Percentiles rank a stretch among this genome's conserved stretches.
phyloP scores from a whole-genome alignment of 306 rosid species.

The Crotalaria pallida region DNA sequence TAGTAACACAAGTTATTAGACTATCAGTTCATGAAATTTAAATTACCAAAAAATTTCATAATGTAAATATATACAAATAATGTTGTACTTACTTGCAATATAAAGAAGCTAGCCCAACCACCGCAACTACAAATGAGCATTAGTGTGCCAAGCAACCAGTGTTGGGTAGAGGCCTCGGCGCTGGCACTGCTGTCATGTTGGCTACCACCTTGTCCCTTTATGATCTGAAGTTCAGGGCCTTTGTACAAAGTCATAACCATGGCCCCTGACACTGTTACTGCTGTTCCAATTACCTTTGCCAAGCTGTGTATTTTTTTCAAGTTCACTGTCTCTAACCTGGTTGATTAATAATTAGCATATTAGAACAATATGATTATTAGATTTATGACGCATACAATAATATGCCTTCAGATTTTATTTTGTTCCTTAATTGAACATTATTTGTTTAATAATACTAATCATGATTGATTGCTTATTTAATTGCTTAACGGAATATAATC shows the following conservation, averaged over 20 bases:
- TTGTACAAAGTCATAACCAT: constrained; percentile 95
- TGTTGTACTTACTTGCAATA: constrained; percentile 53
- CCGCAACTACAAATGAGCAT: constrained; percentile 64
- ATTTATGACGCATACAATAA: not conserved
- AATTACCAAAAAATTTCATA: not conserved
- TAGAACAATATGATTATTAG: not conserved
- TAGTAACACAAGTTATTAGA: not conserved
- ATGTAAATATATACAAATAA: not conserved
- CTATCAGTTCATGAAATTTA: not conserved
- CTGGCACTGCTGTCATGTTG: constrained; percentile 22
- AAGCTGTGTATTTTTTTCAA: constrained; percentile 60
- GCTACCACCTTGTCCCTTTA: constrained; percentile 27
- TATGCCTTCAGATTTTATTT: too few relatives aligned
- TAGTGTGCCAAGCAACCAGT: constrained; percentile 74
- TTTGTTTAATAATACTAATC: too few relatives aligned
- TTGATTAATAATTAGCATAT: too few relatives aligned
- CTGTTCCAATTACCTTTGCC: constrained; percentile 81
- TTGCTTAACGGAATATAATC: not conserved
- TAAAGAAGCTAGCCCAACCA: constrained; percentile 92
- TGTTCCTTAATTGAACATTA: not conserved
- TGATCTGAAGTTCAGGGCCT: constrained; percentile 61
- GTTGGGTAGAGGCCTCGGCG: constrained; percentile 46
- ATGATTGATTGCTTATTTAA: not conserved
- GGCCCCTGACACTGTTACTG: constrained; percentile 75
- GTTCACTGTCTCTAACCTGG: constrained; percentile 82